phyloP scores from a whole-genome alignment of 2,329 filamentous ascomycete genomes.

The Fusarium abutilonis region DNA sequence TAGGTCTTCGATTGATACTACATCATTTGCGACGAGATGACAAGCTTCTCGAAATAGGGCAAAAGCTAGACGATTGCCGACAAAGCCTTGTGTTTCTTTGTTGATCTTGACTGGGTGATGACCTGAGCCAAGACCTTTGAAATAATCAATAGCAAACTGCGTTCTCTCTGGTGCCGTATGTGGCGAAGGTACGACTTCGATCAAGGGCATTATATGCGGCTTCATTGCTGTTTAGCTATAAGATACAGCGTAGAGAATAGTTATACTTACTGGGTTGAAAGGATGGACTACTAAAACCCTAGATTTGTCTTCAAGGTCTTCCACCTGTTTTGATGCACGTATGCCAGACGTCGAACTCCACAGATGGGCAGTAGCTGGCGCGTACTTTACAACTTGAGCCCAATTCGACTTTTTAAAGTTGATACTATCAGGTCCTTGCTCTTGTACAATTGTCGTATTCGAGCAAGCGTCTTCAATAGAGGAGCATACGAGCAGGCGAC shows the following conservation, averaged over 20 bases:
- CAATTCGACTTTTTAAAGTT: slow-evolving; percentile 36
- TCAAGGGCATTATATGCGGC: slow-evolving; percentile 38
- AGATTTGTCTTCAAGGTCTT: slow-evolving; percentile 19
- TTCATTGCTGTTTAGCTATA: not conserved
- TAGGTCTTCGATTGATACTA: slow-evolving; percentile 46
- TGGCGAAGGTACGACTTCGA: slow-evolving; percentile 32
- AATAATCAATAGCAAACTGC: slow-evolving; percentile 30
- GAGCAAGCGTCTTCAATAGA: slow-evolving; percentile 27
- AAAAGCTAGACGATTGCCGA: slow-evolving; percentile 32
- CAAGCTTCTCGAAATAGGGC: slow-evolving; percentile 32
- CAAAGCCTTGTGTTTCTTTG: slow-evolving; percentile 32
- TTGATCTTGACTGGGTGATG: slow-evolving; percentile 34
- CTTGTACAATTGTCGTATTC: slow-evolving; percentile 23
- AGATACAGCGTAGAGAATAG: rapidly evolving
- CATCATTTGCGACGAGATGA: slow-evolving; percentile 17
- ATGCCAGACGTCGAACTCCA: slow-evolving; percentile 38
- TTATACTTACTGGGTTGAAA: slow-evolving; percentile 24
- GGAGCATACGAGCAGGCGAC: slow-evolving; percentile 19
- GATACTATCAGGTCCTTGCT: slow-evolving; percentile 35
- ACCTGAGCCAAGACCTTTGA: slow-evolving; percentile 20
- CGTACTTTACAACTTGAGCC: slow-evolving; percentile 11
- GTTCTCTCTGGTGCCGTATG: slow-evolving; percentile 7
- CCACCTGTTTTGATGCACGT: slow-evolving; percentile 24
- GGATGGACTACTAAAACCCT: slow-evolving; percentile 34
- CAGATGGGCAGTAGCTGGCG: slow-evolving; percentile 1